Percentiles rank a stretch among this genome's conserved stretches.
These are phyloP conservation scores for Colletotrichum musae DNA, from an alignment of 2,329 filamentous ascomycete species.

Conservation along the genomic window DNA sequence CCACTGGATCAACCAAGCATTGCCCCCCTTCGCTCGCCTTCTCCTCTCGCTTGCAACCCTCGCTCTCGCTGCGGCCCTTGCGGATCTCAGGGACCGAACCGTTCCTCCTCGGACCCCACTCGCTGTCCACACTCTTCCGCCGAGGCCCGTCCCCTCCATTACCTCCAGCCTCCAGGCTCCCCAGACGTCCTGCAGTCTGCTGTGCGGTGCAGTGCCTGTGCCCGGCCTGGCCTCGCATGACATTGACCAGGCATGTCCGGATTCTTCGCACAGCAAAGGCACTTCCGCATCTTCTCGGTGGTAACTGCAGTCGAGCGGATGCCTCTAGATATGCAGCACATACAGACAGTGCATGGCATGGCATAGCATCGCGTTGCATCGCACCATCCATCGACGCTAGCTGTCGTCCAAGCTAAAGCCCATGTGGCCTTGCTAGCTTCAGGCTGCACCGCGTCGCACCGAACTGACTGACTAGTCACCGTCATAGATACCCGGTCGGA, in stretches of 20 bases:
- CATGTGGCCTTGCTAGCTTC: constrained; percentile 34
- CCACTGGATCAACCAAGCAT: constrained; percentile 10
- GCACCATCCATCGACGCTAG: constrained; percentile 30
- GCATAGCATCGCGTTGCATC: constrained; percentile 33
- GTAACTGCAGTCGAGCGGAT: constrained; percentile 30
- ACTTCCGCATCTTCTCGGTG: constrained; percentile 1
- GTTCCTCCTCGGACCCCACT: constrained; percentile 24
- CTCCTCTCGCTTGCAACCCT: constrained; percentile 11
- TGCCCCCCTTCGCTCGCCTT: not conserved
- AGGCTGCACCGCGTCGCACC: constrained; percentile 23
- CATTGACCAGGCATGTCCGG: too few relatives aligned
- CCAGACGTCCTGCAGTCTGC: constrained; percentile 13
- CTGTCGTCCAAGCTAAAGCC: constrained; percentile 22
- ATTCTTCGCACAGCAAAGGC: not conserved
- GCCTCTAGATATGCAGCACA: constrained; percentile 31
- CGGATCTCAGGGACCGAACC: constrained; percentile 39
- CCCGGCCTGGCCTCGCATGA: too few relatives aligned
- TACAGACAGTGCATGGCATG: constrained; percentile 26
- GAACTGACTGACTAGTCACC: constrained; percentile 33
- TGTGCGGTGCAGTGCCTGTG: not conserved
- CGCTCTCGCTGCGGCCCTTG: constrained; percentile 21
- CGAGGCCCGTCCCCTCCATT: constrained; percentile 11
- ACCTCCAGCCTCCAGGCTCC: not conserved
- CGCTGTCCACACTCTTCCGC: constrained; percentile 17
- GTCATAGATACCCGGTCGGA: constrained; percentile 30